phyloP scores from a whole-genome alignment of 495 filamentous ascomycete genomes.

The Aspergillus indologenus region DNA sequence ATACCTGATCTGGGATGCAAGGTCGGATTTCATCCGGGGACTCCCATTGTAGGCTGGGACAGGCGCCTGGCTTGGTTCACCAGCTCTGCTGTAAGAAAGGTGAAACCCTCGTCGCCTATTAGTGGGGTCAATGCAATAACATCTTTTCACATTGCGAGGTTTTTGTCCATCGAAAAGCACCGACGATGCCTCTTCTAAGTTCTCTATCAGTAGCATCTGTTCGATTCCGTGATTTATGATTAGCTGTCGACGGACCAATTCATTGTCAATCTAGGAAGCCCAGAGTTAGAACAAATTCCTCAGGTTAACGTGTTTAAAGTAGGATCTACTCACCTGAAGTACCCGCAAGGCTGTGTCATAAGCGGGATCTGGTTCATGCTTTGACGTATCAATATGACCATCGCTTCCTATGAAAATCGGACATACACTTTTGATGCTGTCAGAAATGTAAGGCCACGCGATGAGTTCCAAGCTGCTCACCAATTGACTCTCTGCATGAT shows the following conservation, averaged over 20 bases:
- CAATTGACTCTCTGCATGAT: constrained; percentile 61
- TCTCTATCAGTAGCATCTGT: constrained; percentile 73
- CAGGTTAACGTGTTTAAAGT: background rate
- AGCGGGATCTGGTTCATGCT: constrained; percentile 66
- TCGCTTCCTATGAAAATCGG: constrained; percentile 66
- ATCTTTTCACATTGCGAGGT: constrained; percentile 69
- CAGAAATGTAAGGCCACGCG: constrained; percentile 18
- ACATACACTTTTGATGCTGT: constrained; percentile 36
- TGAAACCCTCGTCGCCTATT: constrained; percentile 61
- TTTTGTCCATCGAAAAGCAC: constrained; percentile 63
- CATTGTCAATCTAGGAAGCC: constrained; percentile 65
- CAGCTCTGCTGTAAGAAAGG: constrained; percentile 52
- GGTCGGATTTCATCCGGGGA: constrained; percentile 80
- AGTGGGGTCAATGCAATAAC: constrained; percentile 59
- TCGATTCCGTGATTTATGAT: constrained; percentile 83
- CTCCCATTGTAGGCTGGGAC: constrained; percentile 46
- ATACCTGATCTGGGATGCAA: constrained; percentile 61
- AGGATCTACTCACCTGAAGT: constrained; percentile 52
- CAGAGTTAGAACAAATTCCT: constrained; percentile 12
- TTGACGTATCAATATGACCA: constrained; percentile 55
- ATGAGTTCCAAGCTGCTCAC: constrained; percentile 28
- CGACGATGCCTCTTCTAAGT: constrained; percentile 59
- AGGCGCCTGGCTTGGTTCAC: constrained; percentile 52
- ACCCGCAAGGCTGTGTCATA: constrained; percentile 77
- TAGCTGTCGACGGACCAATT: constrained; percentile 70